Evolutionary conservation across 768 basidiomycete genomes (phyloP), one percentile per base, ranked within the genome.

Genomic region (Ramaria rubella): DNA sequence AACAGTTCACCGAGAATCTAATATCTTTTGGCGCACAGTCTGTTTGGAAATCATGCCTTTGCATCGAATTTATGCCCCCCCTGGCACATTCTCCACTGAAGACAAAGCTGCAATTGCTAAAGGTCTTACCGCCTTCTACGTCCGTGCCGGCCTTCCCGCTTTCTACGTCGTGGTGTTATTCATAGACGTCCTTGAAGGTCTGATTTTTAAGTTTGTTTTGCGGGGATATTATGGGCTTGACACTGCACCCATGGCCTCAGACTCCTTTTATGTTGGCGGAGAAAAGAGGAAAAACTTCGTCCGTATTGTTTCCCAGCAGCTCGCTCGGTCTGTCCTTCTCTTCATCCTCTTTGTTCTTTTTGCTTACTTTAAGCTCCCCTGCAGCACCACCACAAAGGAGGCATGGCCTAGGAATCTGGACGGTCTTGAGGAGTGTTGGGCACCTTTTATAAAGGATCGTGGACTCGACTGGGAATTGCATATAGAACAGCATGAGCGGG

Each of bases 31-130:
- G 7, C 40, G 7, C 40, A 42, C n/a, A n/a, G n/a, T n/a, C n/a
- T n/a, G n/a, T n/a, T n/a, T 43, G 50, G n/a, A n/a, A n/a, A n/a
- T 14, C 8, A 67, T 67, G 66, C 66, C 66, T 63, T 60, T 67
- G 48, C 64, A 67, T 49, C 59, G 64, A 45, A 61, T 65, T 51
- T 65, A 65, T 49, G 55, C 58, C 2, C 62, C 66, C 24, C 62
- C 61, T 30, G 61, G 57, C 14, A 45, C 64, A 34, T 65, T 64
- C 23, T 58, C 66, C n/a, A 17, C 54, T 11, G 59, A 59, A 14
- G 66, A 67, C 23, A 67, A 67, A 45, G 58, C 58, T 11, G 57
- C 56, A 1, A 60, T 67, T 38, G 60, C 66, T 3, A 36, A 56
- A 30, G 63, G 62, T 4, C 58, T 67, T 11, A 65, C 64, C 2